These are phyloP conservation scores for Macrolepiota albuminosa DNA, from an alignment of 768 basidiomycete species.

Conservation along the genomic window DNA sequence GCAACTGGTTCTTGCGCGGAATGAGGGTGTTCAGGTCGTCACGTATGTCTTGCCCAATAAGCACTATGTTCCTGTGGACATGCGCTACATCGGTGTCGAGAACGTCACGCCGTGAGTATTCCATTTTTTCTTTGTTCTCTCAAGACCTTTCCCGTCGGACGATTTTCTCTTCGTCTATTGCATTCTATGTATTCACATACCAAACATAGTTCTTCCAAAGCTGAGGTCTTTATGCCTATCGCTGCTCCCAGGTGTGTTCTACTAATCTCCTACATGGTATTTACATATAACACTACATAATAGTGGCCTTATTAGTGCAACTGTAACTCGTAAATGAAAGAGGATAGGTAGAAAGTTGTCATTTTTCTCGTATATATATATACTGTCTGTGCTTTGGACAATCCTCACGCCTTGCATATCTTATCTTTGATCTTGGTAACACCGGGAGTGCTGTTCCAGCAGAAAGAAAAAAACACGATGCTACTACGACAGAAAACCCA, in stretches of 20 bases:
- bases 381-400: too few relatives aligned
- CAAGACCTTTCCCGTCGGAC: neutral
- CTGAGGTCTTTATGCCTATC: slow-evolving; percentile 86
- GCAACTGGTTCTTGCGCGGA: slow-evolving; percentile 63
- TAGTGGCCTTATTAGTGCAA: slow-evolving; percentile 60
- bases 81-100: slow-evolving; percentile 67
- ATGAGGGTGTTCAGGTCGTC: slow-evolving; percentile 52
- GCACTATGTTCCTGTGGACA: slow-evolving; percentile 89
- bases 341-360: too few relatives aligned
- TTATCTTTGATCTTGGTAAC: too few relatives aligned
- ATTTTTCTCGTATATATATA: too few relatives aligned
- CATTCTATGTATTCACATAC: neutral
- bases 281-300: slow-evolving; percentile 8
- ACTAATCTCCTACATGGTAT: neutral
- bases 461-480: too few relatives aligned
- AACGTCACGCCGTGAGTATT: slow-evolving; percentile 40
- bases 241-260: slow-evolving; percentile 74
- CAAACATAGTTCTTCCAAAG: slow-evolving; percentile 44
- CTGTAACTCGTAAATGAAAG: slow-evolving; percentile 40
- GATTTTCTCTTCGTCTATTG: neutral
- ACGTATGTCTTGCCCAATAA: slow-evolving; percentile 86
- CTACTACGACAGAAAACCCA: too few relatives aligned
- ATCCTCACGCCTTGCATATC: too few relatives aligned
- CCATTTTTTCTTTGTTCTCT: neutral
- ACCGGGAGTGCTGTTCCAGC: too few relatives aligned